Conservation (phyloP, 208 protist species). For the Acanthamoeba royreba region DNA sequence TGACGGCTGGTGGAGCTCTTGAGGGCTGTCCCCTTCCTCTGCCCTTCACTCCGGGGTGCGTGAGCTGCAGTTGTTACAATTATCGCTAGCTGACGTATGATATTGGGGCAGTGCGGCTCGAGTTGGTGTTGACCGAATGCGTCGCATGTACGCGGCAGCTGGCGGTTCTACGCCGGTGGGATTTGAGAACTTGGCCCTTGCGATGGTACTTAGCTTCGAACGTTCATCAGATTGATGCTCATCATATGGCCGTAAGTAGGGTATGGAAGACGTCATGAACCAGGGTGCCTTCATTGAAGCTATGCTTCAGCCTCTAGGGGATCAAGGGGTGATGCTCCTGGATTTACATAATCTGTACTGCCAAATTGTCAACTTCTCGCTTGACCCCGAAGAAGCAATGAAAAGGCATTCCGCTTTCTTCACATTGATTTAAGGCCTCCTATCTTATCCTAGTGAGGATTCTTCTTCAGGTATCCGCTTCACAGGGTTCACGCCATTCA, state of each 20-base stretch:
- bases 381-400: neutral
- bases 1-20: neutral
- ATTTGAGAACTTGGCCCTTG: neutral
- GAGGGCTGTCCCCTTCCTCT: neutral
- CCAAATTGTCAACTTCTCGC: neutral
- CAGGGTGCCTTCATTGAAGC: neutral
- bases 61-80: neutral
- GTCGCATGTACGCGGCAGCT: neutral
- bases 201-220: neutral
- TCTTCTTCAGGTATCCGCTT: neutral
- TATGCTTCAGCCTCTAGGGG: neutral
- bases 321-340: neutral
- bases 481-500: neutral
- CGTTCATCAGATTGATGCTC: neutral
- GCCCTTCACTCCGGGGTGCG: neutral
- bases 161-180: neutral
- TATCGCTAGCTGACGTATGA: neutral
- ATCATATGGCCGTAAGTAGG: neutral
- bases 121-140: neutral
- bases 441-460: too few species aligned
- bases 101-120: neutral
- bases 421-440: neutral
- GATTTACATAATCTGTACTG: conserved; percentile 14
- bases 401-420: neutral
- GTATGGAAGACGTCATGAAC: neutral